Base-by-base conservation (phyloP, 345 rosid genomes). In the Melaleuca alternifolia region DNA sequence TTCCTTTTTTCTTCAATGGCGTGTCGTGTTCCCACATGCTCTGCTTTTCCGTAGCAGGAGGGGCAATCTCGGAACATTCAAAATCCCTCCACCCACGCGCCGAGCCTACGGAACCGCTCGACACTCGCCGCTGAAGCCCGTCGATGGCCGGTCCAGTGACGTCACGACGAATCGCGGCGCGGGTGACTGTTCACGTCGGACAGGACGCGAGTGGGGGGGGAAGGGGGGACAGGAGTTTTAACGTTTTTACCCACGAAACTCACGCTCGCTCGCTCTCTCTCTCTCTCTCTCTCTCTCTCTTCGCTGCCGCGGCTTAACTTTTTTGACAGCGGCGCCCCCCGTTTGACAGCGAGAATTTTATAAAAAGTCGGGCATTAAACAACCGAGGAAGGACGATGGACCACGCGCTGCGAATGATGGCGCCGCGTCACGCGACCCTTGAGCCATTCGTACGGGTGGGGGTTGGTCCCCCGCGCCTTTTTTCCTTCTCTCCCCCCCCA, bases 271-370 rank as follows among this genome's bases (percentile, higher is more conserved):
- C n/a, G n/a, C n/a, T 54, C 59, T 54, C 57, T 54, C 41, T 28
- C 50, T 11, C 84, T 9, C 57, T 3, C 54, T 33, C 54, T 54
- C 56, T 50, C 85, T 46, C 16, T 59, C 65, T 84, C 46, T 33
- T 4, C 79, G 79, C 26, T 15, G 18, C 82, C 20, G 81, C 82
- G 41, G 11, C 21, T 54, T 41, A 54, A 44, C 65, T 84, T 84
- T 33, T 84, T 85, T 18, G 50, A 85, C 86, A 85, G 86, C 86
- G 86, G 86, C 86, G 86, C 86, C 82, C 82, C 82, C 86, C 30
- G 82, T 24, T 15, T 15, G 79, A 4, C 79, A 51, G 54, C 4
- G 46, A 33, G 56, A 26, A 21, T 56, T 56, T 56, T 48, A 18
- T 57, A 56, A 41, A 24, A 84, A 85, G 18, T 33, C 23, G 10